Percentiles rank a stretch among this genome's conserved stretches.
Evolutionary conservation across 148 eudicot genomes (phyloP).

Genomic region (Salicornia ramosissima): DNA sequence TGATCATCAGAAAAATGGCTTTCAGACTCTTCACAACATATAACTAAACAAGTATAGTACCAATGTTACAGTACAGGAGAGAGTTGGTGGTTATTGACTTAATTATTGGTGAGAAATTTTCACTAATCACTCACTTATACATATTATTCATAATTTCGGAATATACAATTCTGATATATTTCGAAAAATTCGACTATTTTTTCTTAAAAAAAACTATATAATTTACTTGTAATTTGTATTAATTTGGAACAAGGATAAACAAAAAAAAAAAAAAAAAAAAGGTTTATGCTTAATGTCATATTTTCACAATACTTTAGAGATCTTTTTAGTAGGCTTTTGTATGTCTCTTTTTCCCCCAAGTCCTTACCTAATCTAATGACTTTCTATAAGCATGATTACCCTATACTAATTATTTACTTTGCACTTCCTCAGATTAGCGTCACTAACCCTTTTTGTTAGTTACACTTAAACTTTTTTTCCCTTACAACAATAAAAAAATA

Average conservation of each 20-base stretch:
- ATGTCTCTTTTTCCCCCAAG: neutral
- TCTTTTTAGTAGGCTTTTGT: neutral
- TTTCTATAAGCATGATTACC: slow-evolving; percentile 12
- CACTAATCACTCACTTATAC: too few species aligned
- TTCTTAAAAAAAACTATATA: too few species aligned
- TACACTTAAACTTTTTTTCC: too few species aligned
- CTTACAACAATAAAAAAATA: too few species aligned
- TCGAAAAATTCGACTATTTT: too few species aligned
- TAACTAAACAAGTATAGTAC: neutral
- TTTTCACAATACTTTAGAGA: neutral
- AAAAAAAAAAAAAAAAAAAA: too few species aligned
- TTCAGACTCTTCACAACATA: neutral
- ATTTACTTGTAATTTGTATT: too few species aligned
- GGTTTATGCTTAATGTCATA: neutral
- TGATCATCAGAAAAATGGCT: slow-evolving; percentile 12
- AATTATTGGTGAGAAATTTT: neutral
- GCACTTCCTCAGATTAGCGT: too few species aligned
- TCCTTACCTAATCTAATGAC: slow-evolving; percentile 28
- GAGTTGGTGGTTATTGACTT: slow-evolving; percentile 10
- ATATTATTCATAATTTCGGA: too few species aligned
- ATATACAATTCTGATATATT: too few species aligned
- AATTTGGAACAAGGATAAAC: too few species aligned
- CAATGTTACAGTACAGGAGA: slow-evolving; percentile 5
- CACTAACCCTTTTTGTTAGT: too few species aligned
- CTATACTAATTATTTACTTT: neutral